Evolutionary conservation across 352 stramenopile genomes (phyloP).

Genomic region (Blastocystis hominis): DNA sequence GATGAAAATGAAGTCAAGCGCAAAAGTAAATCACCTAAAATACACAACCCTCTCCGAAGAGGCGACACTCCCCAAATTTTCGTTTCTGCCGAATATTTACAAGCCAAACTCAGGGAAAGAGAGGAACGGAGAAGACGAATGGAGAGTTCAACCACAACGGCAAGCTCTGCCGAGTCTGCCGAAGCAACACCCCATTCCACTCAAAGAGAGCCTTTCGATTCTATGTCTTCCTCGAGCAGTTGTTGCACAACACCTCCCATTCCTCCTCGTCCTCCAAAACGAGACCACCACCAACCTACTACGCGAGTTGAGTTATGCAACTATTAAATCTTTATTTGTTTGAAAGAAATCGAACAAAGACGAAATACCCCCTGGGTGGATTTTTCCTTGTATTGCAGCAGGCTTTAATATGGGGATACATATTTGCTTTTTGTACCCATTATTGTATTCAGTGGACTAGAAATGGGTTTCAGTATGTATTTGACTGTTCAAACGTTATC

Average conservation of each 20-base stretch:
- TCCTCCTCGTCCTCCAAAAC: neutral
- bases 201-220: too few relatives aligned
- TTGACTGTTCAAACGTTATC: neutral
- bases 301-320: neutral
- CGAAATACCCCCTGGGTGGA: neutral
- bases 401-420: neutral
- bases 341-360: neutral
- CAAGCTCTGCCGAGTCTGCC: too few relatives aligned
- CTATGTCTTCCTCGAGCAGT: too few relatives aligned
- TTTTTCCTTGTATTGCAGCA: neutral
- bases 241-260: neutral
- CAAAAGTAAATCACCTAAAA: neutral
- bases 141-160: neutral
- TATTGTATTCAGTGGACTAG: neutral
- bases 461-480: conserved; percentile 16
- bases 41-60: too few relatives aligned
- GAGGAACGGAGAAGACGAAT: neutral
- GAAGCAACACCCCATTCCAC: too few relatives aligned
- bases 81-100: conserved; percentile 3
- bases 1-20: neutral
- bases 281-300: neutral
- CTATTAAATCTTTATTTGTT: conserved; percentile 20
- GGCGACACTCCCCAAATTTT: too few relatives aligned
- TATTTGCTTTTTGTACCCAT: neutral
- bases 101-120: neutral